These are phyloP conservation scores for Xanthoceras sorbifolium DNA, from an alignment of 345 rosid genomes.

Conservation along the genomic window DNA sequence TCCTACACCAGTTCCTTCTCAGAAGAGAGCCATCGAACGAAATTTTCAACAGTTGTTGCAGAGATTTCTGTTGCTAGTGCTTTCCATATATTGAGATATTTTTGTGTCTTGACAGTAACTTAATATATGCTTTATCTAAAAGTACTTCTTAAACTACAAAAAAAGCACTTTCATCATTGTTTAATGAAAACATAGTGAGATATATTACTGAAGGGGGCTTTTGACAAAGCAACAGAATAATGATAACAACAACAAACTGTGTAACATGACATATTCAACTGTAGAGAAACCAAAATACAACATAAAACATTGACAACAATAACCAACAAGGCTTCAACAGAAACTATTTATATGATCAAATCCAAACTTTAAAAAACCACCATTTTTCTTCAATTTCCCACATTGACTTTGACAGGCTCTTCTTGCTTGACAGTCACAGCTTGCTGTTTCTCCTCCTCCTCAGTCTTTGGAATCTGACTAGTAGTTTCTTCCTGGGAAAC, in stretches of 20 bases:
- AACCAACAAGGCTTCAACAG: too few species aligned
- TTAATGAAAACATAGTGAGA: too few species aligned
- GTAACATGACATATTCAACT: too few species aligned
- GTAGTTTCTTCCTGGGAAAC: not conserved
- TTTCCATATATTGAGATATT: not conserved
- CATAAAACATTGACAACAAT: too few species aligned
- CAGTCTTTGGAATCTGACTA: not conserved
- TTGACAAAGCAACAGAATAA: not conserved
- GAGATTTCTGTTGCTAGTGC: not conserved
- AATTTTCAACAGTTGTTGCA: not conserved
- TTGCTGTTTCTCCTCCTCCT: not conserved
- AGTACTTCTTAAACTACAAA: not conserved
- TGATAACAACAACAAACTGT: too few species aligned
- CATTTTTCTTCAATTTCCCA: constrained; percentile 5
- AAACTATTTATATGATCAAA: too few species aligned
- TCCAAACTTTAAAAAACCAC: not conserved
- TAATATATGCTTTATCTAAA: not conserved
- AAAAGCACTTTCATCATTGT: not conserved
- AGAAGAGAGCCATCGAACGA: not conserved
- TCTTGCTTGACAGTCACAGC: not conserved
- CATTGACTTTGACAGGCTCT: not conserved
- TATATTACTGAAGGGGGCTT: not conserved
- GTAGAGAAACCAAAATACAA: too few species aligned
- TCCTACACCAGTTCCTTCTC: not conserved
- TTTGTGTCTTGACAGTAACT: not conserved